Conservation (phyloP, 805 yeast genomes). For the Metschnikowia chrysomelidarum region DNA sequence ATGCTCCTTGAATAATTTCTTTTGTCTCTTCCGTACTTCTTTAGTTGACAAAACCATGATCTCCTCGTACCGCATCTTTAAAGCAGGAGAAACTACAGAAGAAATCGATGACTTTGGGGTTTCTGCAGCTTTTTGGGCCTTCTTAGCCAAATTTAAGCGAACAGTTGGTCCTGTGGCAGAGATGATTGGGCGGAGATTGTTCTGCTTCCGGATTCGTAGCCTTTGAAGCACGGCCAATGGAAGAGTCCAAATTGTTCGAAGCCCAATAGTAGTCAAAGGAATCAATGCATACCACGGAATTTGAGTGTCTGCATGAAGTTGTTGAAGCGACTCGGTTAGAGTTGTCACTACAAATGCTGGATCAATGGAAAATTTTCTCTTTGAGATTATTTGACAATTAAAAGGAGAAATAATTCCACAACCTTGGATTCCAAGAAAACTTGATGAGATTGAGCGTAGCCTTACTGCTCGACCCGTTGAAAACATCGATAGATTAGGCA, state of each 20-base stretch:
- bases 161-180: constrained; percentile 75
- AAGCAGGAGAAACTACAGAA: constrained; percentile 32
- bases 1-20: constrained; percentile 60
- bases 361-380: constrained; percentile 27
- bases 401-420: not conserved
- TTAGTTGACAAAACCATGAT: constrained; percentile 70
- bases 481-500: no score
- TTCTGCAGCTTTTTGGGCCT: constrained; percentile 38
- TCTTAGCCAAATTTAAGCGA: constrained; percentile 52
- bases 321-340: constrained; percentile 41
- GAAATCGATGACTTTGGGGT: constrained; percentile 19
- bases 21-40: constrained; percentile 76
- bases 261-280: constrained; percentile 65
- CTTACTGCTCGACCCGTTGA: constrained; percentile 2
- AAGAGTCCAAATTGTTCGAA: constrained; percentile 66
- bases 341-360: constrained; percentile 31
- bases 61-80: constrained; percentile 69
- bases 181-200: constrained; percentile 65
- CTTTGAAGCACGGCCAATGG: constrained; percentile 80
- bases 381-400: not conserved
- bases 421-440: constrained; percentile 2
- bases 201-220: constrained; percentile 65
- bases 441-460: not conserved
- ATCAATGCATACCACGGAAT: constrained; percentile 83
- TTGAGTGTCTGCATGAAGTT: constrained; percentile 53